phyloP scores from a whole-genome alignment of 305 asterid species.

The Rubia tinctorum region DNA sequence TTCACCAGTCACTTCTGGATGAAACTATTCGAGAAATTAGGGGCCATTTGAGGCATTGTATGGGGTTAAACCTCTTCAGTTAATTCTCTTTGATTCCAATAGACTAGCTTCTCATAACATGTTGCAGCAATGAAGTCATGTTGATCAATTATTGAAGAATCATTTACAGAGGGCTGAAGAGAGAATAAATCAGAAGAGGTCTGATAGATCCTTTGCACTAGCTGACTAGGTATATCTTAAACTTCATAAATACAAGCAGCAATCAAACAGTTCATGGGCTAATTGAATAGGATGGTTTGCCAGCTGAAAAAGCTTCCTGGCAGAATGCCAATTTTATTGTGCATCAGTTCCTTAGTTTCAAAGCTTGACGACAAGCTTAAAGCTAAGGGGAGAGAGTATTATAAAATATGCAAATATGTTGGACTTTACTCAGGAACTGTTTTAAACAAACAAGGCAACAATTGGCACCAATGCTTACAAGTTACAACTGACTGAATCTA shows the following conservation, averaged over 20 bases:
- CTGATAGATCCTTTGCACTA: neutral
- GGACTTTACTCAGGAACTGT: too few species aligned
- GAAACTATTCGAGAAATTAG: too few species aligned
- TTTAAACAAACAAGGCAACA: too few species aligned
- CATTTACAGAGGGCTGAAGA: neutral
- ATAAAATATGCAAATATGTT: too few species aligned
- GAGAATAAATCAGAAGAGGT: neutral
- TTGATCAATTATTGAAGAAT: neutral
- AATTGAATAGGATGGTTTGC: neutral
- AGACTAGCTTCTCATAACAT: neutral
- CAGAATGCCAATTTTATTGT: too few species aligned
- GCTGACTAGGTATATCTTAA: neutral
- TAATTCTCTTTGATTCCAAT: neutral
- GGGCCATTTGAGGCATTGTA: neutral
- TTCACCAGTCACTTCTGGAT: too few species aligned
- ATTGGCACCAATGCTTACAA: too few species aligned
- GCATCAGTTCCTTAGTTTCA: neutral
- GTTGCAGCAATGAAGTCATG: neutral
- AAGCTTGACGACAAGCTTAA: neutral
- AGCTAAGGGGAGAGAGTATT: neutral
- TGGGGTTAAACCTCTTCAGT: neutral
- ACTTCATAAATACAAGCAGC: neutral
- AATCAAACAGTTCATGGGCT: neutral
- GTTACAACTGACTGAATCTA: too few species aligned
- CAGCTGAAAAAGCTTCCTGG: neutral